Base-by-base conservation (phyloP, 306 rosid species). In the Herpetospermum pedunculosum region DNA sequence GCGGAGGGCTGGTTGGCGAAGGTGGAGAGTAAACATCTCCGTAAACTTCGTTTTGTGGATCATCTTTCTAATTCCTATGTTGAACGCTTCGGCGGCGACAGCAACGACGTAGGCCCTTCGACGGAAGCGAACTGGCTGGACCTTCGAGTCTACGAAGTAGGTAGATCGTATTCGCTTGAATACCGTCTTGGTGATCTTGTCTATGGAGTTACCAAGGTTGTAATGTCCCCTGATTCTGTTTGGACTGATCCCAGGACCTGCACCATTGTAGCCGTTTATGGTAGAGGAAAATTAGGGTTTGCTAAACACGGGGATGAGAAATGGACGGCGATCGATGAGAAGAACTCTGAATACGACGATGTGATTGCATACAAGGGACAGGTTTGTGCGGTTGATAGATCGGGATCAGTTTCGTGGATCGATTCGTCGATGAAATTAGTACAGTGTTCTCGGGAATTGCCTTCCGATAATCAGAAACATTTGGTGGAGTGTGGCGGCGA, bases 401-500 rank as follows among this genome's bases (percentile, higher is more conserved):
- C 78, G 89, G 98, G 96, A 0, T 76, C 84, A 0, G 78, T 90
- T 44, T 88, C 79, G 5, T 84, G 89, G 91, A 63, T 92, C 21
- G 85, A 84, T 29, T 55, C 75, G 28, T 81, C 82, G 0, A 59
- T 85, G 74, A 76, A 70, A 44, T 53, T 85, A 78, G 50, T 88
- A 0, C 86, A 80, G 12, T 80, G 79, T 74, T 80, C 89, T 6
- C 91, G 91, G 74, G 85, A 83, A 0, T 47, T 88, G 75, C 79
- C 88, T 5, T 30, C 68, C 18, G 92, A 91, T 10, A 60, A 75
- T 70, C 79, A 84, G 75, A 92, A 92, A 44, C 88, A 88, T 73
- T 57, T 92, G 85, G 82, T 92, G 23, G 98, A 89, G 58, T 85
- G 84, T 2, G 49, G 81, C 53, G 95, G 88, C 50, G 83, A 73